phyloP scores from a whole-genome alignment of 345 rosid genomes.

The Toxicodendron radicans region DNA sequence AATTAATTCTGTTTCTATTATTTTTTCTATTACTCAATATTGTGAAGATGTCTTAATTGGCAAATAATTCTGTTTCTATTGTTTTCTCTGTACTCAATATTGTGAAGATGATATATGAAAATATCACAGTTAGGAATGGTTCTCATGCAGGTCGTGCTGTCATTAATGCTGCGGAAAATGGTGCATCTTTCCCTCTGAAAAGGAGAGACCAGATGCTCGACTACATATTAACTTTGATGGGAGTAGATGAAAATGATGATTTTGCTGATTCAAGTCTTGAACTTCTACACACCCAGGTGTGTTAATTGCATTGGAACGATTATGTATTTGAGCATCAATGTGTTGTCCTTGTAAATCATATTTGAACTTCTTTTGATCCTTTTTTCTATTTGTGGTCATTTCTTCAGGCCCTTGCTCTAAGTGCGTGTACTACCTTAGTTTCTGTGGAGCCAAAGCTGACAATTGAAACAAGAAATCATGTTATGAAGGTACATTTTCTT shows the following conservation, averaged over 20 bases:
- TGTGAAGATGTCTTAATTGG: not conserved
- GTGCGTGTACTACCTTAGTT: slow-evolving; percentile 94
- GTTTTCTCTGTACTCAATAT: slow-evolving; percentile 15
- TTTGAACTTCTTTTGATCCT: not conserved
- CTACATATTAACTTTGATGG: slow-evolving; percentile 92
- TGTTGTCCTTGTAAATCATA: not conserved
- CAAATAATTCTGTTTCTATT: slow-evolving; percentile 1
- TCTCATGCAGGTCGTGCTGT: slow-evolving; percentile 79
- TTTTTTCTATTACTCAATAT: not conserved
- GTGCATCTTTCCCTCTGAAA: slow-evolving; percentile 85
- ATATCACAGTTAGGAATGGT: slow-evolving; percentile 7
- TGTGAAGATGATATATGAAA: slow-evolving; percentile 11
- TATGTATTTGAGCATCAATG: not conserved
- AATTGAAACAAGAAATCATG: slow-evolving; percentile 88
- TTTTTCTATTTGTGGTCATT: slow-evolving; percentile 22
- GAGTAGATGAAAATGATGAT: slow-evolving; percentile 77
- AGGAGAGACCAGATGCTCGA: slow-evolving; percentile 86
- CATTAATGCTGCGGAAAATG: slow-evolving; percentile 88
- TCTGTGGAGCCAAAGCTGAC: slow-evolving; percentile 96
- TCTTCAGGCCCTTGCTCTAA: slow-evolving; percentile 85
- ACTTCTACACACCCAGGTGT: slow-evolving; percentile 81
- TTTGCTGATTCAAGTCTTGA: slow-evolving; percentile 90
- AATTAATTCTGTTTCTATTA: too few species aligned
- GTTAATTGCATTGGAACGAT: slow-evolving; percentile 12
- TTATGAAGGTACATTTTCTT: slow-evolving; percentile 66